Conservation (phyloP, 345 rosid genomes). For the Camelina sativa region DNA sequence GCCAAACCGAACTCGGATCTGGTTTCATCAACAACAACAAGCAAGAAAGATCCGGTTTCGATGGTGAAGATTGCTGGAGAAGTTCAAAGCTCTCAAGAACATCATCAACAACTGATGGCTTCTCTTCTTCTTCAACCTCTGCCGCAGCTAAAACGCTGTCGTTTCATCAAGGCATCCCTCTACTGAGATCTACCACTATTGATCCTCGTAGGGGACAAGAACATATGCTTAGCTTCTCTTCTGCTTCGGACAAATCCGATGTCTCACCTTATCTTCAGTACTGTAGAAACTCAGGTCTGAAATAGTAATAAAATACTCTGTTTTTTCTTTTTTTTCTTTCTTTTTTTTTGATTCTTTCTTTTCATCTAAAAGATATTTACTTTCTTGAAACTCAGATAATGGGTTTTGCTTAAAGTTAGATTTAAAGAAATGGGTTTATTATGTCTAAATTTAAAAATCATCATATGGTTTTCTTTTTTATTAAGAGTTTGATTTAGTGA, state of each 20-base stretch:
- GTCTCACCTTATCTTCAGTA: slow-evolving; percentile 47
- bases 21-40: slow-evolving; percentile 41
- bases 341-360: neutral
- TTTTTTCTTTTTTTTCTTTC: neutral
- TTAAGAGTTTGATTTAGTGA: neutral
- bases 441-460: neutral
- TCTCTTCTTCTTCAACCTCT: slow-evolving; percentile 27
- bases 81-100: slow-evolving; percentile 50
- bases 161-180: slow-evolving; percentile 53
- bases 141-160: slow-evolving; percentile 46
- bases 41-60: slow-evolving; percentile 55
- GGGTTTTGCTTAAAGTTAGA: slow-evolving; percentile 15
- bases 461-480: neutral
- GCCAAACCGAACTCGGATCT: slow-evolving; percentile 55
- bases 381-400: slow-evolving; percentile 14
- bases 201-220: slow-evolving; percentile 48
- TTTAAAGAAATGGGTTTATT: slow-evolving; percentile 18
- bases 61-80: slow-evolving; percentile 55
- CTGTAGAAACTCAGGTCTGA: slow-evolving; percentile 55
- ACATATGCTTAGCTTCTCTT: slow-evolving; percentile 65
- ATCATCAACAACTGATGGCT: slow-evolving; percentile 41
- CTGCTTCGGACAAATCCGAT: slow-evolving; percentile 54
- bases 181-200: slow-evolving; percentile 62
- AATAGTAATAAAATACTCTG: slow-evolving; percentile 5
- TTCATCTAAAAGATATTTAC: slow-evolving; percentile 16